phyloP scores from a whole-genome alignment of 1,139 yeast genomes.

The Petasospora rhodanensis region DNA sequence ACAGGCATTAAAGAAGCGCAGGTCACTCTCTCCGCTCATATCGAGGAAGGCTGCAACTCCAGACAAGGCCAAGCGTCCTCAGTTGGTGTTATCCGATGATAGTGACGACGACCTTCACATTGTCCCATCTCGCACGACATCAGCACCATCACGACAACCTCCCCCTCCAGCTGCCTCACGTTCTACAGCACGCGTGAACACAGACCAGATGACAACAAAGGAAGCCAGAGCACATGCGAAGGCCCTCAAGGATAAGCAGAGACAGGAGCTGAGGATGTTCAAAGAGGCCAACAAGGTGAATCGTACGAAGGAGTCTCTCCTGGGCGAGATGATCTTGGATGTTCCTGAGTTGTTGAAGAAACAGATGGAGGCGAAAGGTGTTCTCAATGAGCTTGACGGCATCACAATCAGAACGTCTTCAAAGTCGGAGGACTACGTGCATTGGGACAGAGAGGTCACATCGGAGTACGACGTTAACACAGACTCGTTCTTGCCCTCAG shows the following conservation, averaged over 20 bases:
- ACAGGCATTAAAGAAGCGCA: neutral
- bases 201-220: conserved; percentile 1
- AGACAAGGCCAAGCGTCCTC: too few species aligned
- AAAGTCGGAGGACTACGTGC: conserved; percentile 19
- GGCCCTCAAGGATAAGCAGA: conserved; percentile 10
- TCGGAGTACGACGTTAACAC: conserved; percentile 32
- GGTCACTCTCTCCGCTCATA: too few species aligned
- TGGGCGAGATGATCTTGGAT: conserved; percentile 44
- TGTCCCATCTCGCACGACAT: too few species aligned
- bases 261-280: conserved; percentile 30
- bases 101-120: neutral
- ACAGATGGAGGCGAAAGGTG: conserved; percentile 11
- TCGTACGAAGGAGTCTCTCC: conserved; percentile 46
- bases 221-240: conserved; percentile 8
- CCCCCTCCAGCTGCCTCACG: neutral
- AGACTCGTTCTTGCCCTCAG: conserved; percentile 54
- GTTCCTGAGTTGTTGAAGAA: conserved; percentile 26
- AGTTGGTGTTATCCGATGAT: conserved; percentile 1
- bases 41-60: too few species aligned
- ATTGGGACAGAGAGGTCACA: conserved; percentile 33
- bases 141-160: neutral
- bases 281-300: conserved; percentile 47
- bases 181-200: too few species aligned
- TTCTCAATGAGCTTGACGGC: conserved; percentile 26
- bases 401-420: conserved; percentile 22